Base-by-base conservation (phyloP, 2,329 filamentous ascomycete genomes). In the Tympanopsis confertula region DNA sequence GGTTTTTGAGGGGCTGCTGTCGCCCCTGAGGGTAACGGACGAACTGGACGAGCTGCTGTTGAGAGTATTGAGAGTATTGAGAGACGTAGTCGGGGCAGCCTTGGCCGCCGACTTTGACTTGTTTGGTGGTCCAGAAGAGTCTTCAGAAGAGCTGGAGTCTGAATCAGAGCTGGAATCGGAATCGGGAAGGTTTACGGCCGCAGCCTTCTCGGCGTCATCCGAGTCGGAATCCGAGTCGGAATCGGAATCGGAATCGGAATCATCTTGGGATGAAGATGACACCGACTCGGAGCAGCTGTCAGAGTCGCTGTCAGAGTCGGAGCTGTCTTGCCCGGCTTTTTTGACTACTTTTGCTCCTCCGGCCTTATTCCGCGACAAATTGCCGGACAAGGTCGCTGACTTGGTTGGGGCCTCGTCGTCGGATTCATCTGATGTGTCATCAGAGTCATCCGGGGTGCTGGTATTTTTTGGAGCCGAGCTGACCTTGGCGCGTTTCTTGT, bases 21-120 rank as follows among this genome's bases (percentile, higher is more conserved):
- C 62, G 39, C 41, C 26, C 46, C 58, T 59, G 39, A 33, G 32
- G 28, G 36, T 17, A 4, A 37, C 38, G 50, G 36, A 47, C 61
- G 32, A 65, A 57, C 24, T 66, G 41, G 71, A 70, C 7, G 74
- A 73, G 38, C 63, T 62, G 48, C 66, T 64, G 48, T 67, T 66
- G 33, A 76, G 50, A 3, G 73, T 78, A 10, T 60, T 56, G 13
- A 60, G 59, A 14, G 54, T 58, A 39, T 66, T 62, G 3, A 61
- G 65, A 12, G 45, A 57, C 37, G 40, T 47, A 13, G 46, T 44
- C 4, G 38, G 36, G 5, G 41, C 38, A 2, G 42, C 41, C 28
- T 48, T 45, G 5, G 48, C 47, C 14, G 50, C 50, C 38, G 49
- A 50, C 44, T 51, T 51, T 33, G 38, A 29, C 4, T 44, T 43